Percentiles rank a stretch among this genome's conserved stretches.
These are phyloP conservation scores for Annulohypoxylon bovei DNA, from an alignment of 495 filamentous ascomycete species.

Conservation along the genomic window DNA sequence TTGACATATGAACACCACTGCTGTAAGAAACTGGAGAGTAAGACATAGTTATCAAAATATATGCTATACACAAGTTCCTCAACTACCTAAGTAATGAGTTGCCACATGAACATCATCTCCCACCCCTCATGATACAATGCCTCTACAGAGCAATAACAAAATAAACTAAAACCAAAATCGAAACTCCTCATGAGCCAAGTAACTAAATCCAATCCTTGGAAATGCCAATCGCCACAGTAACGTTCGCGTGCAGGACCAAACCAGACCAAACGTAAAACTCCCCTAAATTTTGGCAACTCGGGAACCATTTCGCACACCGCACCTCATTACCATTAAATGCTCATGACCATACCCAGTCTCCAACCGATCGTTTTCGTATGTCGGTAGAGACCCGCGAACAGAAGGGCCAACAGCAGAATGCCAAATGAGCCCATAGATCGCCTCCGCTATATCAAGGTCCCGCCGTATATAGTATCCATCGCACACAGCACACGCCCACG, in stretches of 20 bases:
- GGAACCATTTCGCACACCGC: neutral
- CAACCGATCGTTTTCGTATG: neutral
- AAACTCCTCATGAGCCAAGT: conserved; percentile 27
- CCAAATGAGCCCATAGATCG: neutral
- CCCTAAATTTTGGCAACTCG: neutral
- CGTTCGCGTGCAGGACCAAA: conserved; percentile 12
- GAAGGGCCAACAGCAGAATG: neutral
- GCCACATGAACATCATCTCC: neutral
- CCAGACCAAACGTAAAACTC: neutral
- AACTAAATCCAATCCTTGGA: conserved; percentile 4
- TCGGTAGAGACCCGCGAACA: neutral
- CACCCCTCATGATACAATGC: neutral
- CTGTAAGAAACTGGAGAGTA: neutral
- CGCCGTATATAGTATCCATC: neutral
- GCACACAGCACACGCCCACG: neutral
- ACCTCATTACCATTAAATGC: neutral
- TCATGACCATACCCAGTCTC: conserved; percentile 10
- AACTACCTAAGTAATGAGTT: neutral
- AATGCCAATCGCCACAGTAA: conserved; percentile 27
- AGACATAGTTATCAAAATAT: neutral
- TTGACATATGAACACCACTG: neutral
- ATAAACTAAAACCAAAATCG: neutral
- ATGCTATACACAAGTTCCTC: neutral
- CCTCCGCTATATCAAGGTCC: too few relatives aligned
- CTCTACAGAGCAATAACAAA: neutral